These are phyloP conservation scores for Spinacia oleracea DNA, from an alignment of 179 eudicot genomes.

Conservation along the genomic window DNA sequence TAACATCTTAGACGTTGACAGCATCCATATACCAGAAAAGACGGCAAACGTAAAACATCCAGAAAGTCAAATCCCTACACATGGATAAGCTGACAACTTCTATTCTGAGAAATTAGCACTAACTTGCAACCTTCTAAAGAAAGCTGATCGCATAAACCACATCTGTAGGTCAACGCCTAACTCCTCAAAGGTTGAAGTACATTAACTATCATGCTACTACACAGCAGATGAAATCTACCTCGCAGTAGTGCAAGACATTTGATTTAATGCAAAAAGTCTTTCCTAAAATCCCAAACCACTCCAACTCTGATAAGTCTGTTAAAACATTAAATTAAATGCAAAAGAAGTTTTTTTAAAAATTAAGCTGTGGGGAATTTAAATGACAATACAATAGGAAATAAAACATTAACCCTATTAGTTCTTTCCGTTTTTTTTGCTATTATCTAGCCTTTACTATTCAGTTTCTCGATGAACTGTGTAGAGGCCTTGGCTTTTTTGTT, in stretches of 20 bases:
- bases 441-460: background rate
- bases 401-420: too few species aligned
- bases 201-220: background rate
- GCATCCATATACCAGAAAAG: background rate
- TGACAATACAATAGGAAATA: background rate
- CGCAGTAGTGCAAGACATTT: background rate
- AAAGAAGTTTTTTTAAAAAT: background rate
- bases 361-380: background rate
- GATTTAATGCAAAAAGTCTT: background rate
- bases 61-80: background rate
- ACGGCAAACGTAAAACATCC: background rate
- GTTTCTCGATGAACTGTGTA: background rate
- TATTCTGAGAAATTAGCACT: background rate
- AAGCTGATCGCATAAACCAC: background rate
- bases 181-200: background rate
- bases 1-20: slow-evolving; percentile 12
- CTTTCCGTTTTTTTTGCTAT: background rate
- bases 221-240: background rate
- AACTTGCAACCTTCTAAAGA: background rate
- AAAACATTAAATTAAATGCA: background rate
- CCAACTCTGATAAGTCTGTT: background rate
- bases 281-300: background rate
- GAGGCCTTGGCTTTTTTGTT: background rate
- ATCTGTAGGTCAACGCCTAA: background rate
- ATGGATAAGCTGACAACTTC: background rate